Conservation (phyloP, 768 basidiomycete species). For the Mycena polygramma region DNA sequence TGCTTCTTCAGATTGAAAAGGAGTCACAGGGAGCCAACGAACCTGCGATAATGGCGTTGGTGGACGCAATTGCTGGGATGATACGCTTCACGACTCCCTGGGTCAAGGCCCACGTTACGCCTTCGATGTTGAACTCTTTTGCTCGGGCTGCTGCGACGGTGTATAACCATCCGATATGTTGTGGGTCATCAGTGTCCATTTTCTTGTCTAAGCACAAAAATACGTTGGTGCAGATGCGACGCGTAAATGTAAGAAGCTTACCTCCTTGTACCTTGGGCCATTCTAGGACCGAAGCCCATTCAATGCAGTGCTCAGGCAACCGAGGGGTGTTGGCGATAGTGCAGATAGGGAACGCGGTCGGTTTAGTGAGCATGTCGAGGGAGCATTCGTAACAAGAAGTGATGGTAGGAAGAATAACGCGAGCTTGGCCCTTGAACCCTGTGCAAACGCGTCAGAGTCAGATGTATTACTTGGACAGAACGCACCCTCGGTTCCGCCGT, state of each 20-base stretch:
- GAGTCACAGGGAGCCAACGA: conserved; percentile 35
- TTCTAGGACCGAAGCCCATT: conserved; percentile 98
- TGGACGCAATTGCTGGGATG: conserved; percentile 98
- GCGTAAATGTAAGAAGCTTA: conserved; percentile 47
- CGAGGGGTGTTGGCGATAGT: conserved; percentile 99
- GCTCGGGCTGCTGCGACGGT: conserved; percentile 85
- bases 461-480: background rate
- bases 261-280: conserved; percentile 97
- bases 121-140: conserved; percentile 95
- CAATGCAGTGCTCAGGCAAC: conserved; percentile 98
- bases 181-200: conserved; percentile 96
- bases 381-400: conserved; percentile 99
- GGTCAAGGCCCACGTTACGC: conserved; percentile 97
- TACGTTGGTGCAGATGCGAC: conserved; percentile 5
- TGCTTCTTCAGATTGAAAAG: background rate
- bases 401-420: conserved; percentile 95
- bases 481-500: conserved; percentile 97
- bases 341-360: conserved; percentile 96
- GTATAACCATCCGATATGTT: conserved; percentile 96
- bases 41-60: conserved; percentile 98
- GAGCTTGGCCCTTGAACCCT: conserved; percentile 99
- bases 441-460: conserved; percentile 12
- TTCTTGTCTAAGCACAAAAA: conserved; percentile 78
- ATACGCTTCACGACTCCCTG: conserved; percentile 99
- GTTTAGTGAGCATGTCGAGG: conserved; percentile 98